A percentile compares a stretch with the other conserved stretches of the same genome.
Evolutionary conservation across 345 rosid genomes (phyloP).

Genomic region (Schrenkiella parvula): DNA sequence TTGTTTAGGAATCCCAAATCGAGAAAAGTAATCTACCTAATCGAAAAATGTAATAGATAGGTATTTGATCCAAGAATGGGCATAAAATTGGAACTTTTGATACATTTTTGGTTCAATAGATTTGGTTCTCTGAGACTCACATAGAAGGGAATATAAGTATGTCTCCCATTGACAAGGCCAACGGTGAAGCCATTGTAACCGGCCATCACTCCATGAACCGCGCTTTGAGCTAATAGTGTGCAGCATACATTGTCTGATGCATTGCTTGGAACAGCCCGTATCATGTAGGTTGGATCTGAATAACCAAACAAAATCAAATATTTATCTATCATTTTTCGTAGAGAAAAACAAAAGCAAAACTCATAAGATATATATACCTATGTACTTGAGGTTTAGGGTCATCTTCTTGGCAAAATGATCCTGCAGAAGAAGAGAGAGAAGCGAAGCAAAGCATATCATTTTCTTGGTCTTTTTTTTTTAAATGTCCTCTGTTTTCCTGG

Average conservation of each 20-base stretch:
- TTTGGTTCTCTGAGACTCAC: slow-evolving; percentile 41
- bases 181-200: slow-evolving; percentile 82
- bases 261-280: slow-evolving; percentile 76
- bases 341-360: background rate
- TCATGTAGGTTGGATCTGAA: slow-evolving; percentile 90
- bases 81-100: background rate
- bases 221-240: slow-evolving; percentile 89
- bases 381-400: slow-evolving; percentile 68
- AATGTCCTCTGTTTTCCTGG: background rate
- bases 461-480: background rate
- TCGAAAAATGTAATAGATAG: background rate
- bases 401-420: slow-evolving; percentile 64
- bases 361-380: slow-evolving; percentile 39
- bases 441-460: background rate
- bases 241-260: slow-evolving; percentile 91
- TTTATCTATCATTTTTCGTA: background rate
- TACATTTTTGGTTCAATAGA: background rate
- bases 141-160: slow-evolving; percentile 76
- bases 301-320: background rate
- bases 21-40: background rate
- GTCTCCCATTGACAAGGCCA: slow-evolving; percentile 86
- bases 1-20: background rate
- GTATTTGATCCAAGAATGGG: background rate
- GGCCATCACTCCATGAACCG: slow-evolving; percentile 87
- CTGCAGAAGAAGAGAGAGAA: slow-evolving; percentile 33